Evolutionary conservation across 257 asterid species (phyloP), one percentile per base, ranked within the genome.

Genomic region (Leptodermis oblonga): DNA sequence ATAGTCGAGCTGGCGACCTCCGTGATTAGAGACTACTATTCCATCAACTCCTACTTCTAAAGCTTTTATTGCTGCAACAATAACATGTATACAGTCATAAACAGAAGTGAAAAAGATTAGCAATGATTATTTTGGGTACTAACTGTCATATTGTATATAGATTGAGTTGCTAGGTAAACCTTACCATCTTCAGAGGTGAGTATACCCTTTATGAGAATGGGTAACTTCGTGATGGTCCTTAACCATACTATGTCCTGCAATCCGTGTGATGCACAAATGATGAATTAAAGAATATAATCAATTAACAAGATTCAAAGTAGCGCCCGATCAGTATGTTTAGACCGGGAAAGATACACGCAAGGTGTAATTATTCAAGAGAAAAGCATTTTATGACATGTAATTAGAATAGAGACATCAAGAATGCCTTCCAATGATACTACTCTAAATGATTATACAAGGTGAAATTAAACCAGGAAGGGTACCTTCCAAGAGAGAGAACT

Each of bases 231-330:
- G 74, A 85, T 68, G 77, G 90, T 81, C 72, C 74, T 87, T 73
- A 87, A 70, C 95, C 95, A 87, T n/a, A 64, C 80, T 71, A 87
- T 83, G 78, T 87, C 95, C 95, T 87, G 87, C 72, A 70, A 65
- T 48, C 23, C 51, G 45, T 53, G 12, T 17, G 56, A 70, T 52
- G 41, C 36, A 51, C 39, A 13, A 46, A 70, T n/a, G n/a, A n/a
- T n/a, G 54, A 43, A 42, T 12, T 15, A 54, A 4, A 34, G 13
- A 30, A 30, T 25, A 36, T 15, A 25, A 49, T 56, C 7, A 25
- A 17, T 22, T 13, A 5, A 70, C 49, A n/a, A 37, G 58, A 41
- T 33, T 71, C 48, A 30, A 62, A 68, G 4, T 30, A 37, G 2
- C 26, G 18, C 26, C 8, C 3, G 9, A n/a, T 15, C 12, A 45